Conservation (phyloP, 1,139 yeast species). For the Suhomyces ambrosiae region DNA sequence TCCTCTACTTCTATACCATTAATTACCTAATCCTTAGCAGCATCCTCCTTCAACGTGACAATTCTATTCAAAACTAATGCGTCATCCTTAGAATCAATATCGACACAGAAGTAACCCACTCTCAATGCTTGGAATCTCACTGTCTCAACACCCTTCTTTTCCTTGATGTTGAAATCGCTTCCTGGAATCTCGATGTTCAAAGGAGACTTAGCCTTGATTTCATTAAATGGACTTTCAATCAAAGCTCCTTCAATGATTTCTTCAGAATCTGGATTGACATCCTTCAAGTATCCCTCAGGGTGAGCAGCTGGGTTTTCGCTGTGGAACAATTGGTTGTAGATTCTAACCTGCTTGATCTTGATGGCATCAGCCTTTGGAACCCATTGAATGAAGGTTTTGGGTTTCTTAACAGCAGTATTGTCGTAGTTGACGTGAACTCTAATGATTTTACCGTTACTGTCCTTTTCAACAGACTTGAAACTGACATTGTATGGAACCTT, state of each 20-base stretch:
- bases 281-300: conserved; percentile 86
- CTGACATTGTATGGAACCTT: conserved; percentile 84
- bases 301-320: conserved; percentile 89
- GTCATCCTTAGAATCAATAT: conserved; percentile 67
- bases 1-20: too few species aligned
- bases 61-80: conserved; percentile 78
- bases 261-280: conserved; percentile 81
- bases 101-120: conserved; percentile 94
- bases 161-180: conserved; percentile 71
- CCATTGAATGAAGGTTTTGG: conserved; percentile 98
- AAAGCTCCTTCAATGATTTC: conserved; percentile 64
- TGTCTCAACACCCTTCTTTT: conserved; percentile 68
- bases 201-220: conserved; percentile 71
- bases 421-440: conserved; percentile 83
- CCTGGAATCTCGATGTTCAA: conserved; percentile 68
- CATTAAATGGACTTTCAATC: conserved; percentile 76
- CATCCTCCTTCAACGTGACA: conserved; percentile 83
- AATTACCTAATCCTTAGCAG: conserved; percentile 35
- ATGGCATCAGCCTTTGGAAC: conserved; percentile 69
- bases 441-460: conserved; percentile 61
- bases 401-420: conserved; percentile 59
- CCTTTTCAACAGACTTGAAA: conserved; percentile 68
- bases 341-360: conserved; percentile 73
- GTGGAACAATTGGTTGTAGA: conserved; percentile 84
- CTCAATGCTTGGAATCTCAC: conserved; percentile 97